Percentiles rank a stretch among this genome's conserved stretches.
Conservation (phyloP, 2,329 filamentous ascomycete species). For the Aureobasidium sp. region DNA sequence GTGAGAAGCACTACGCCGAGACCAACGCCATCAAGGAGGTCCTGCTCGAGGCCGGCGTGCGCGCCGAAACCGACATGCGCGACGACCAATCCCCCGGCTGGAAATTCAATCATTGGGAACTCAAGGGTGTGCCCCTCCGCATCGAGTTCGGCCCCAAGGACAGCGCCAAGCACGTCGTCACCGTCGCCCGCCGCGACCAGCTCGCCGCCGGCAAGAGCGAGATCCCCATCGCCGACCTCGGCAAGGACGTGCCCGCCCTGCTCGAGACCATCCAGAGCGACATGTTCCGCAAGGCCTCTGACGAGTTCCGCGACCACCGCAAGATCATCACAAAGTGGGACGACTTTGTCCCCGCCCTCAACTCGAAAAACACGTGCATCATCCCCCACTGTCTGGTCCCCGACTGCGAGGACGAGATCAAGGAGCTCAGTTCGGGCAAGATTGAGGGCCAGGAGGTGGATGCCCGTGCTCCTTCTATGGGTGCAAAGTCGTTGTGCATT, state of each 20-base stretch:
- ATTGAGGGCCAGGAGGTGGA: constrained; percentile 60
- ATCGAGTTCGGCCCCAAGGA: constrained; percentile 96
- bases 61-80: constrained; percentile 73
- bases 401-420: constrained; percentile 89
- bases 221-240: constrained; percentile 67
- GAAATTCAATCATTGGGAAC: constrained; percentile 99
- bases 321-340: constrained; percentile 78
- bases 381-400: constrained; percentile 82
- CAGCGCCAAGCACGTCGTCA: constrained; percentile 75
- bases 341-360: constrained; percentile 81
- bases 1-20: constrained; percentile 66
- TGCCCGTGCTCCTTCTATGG: constrained; percentile 66
- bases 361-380: constrained; percentile 84
- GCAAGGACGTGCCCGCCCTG: constrained; percentile 66
- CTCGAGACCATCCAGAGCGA: constrained; percentile 87
- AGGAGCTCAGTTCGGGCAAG: constrained; percentile 78
- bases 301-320: constrained; percentile 71
- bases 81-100: constrained; percentile 89
- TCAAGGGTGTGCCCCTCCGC: constrained; percentile 89
- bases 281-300: constrained; percentile 69
- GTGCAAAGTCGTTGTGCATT: constrained; percentile 69
- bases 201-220: constrained; percentile 67
- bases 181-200: constrained; percentile 73
- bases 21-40: constrained; percentile 63
- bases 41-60: constrained; percentile 66